Conservation (phyloP, 2,329 filamentous ascomycete species). For the Tolypocladium endophyticum region DNA sequence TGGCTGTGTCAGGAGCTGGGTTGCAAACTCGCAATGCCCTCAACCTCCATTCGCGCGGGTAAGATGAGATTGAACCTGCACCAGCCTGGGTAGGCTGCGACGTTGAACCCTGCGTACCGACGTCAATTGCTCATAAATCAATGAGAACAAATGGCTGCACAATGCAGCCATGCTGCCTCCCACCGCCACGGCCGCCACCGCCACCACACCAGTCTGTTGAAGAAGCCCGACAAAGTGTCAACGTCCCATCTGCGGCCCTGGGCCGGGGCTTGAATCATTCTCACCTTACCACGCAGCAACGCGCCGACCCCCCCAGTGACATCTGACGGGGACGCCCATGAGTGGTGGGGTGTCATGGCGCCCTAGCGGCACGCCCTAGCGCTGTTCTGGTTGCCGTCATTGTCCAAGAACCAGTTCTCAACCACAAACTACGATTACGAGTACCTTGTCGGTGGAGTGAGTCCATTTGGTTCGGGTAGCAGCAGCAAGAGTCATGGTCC, state of each 20-base stretch:
- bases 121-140: not conserved
- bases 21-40: no score
- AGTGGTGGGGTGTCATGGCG: constrained; percentile 2
- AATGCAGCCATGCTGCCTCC: not conserved
- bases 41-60: not conserved
- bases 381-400: not conserved
- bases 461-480: not conserved
- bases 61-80: not conserved
- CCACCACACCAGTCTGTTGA: not conserved
- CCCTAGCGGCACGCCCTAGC: constrained; percentile 2
- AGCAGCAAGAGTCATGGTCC: constrained; percentile 1
- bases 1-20: not conserved
- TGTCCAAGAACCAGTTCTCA: not conserved
- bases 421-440: constrained; percentile 1
- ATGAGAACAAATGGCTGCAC: not conserved
- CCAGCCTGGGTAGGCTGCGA: not conserved
- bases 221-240: not conserved
- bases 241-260: not conserved
- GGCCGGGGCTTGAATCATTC: not conserved
- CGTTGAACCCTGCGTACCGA: not conserved
- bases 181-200: not conserved
- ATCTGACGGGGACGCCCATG: not conserved
- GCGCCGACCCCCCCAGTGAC: not conserved
- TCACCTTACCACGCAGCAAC: not conserved
- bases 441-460: constrained; percentile 1